phyloP scores from a whole-genome alignment of 2,329 filamentous ascomycete species.

The Trichoderma atrobrunneum region DNA sequence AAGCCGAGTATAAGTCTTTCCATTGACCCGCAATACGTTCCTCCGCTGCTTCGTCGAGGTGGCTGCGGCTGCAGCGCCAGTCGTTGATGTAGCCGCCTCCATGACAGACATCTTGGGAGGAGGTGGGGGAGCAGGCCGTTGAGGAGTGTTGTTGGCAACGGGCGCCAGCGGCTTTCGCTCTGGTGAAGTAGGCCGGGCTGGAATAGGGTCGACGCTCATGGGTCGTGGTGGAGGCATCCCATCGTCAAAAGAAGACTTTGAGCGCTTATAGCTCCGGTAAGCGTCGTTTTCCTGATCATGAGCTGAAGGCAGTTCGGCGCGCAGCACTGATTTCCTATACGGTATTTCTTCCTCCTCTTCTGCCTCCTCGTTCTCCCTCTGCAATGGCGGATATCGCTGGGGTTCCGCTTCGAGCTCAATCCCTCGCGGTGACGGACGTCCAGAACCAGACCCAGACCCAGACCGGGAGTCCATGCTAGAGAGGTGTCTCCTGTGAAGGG shows the following conservation, averaged over 20 bases:
- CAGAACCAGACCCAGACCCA: slow-evolving; percentile 26
- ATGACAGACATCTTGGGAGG: slow-evolving; percentile 95
- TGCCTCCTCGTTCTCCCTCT: slow-evolving; percentile 21
- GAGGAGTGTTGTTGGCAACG: slow-evolving; percentile 67
- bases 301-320: slow-evolving; percentile 56
- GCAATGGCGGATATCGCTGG: slow-evolving; percentile 29
- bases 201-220: slow-evolving; percentile 43
- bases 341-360: slow-evolving; percentile 40
- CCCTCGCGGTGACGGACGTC: slow-evolving; percentile 32
- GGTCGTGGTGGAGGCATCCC: slow-evolving; percentile 52
- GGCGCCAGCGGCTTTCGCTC: slow-evolving; percentile 55
- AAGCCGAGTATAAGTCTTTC: slow-evolving; percentile 83
- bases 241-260: slow-evolving; percentile 54
- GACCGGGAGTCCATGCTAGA: slow-evolving; percentile 36
- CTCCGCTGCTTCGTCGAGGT: slow-evolving; percentile 72
- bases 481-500: slow-evolving; percentile 40
- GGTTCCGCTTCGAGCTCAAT: slow-evolving; percentile 23
- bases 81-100: slow-evolving; percentile 83
- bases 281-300: slow-evolving; percentile 85
- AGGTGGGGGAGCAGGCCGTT: slow-evolving; percentile 72
- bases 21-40: slow-evolving; percentile 83
- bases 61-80: slow-evolving; percentile 75
- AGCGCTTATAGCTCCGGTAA: slow-evolving; percentile 64
- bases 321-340: slow-evolving; percentile 45
- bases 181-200: slow-evolving; percentile 42